Evolutionary conservation across 106 monocot genomes (phyloP).

Genomic region (Vanilla planifolia): DNA sequence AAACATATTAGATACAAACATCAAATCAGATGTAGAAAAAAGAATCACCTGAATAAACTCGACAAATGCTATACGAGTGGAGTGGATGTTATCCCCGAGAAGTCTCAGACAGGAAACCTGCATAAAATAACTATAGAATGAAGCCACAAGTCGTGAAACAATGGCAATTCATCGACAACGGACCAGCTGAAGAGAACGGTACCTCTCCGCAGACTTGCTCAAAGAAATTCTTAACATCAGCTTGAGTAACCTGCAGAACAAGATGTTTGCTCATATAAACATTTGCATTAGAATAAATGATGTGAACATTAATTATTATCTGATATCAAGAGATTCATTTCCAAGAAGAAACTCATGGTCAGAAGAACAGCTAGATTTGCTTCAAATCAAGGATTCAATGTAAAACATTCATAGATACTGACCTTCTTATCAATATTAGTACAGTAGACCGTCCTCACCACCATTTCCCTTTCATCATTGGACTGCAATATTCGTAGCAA

Average conservation of each 20-base stretch:
- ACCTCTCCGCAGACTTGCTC: slow-evolving; percentile 37
- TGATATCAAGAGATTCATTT: too few species aligned
- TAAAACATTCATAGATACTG: too few species aligned
- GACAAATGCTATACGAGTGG: slow-evolving; percentile 39
- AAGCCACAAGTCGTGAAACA: not conserved
- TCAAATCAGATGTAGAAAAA: not conserved
- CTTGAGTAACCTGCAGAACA: slow-evolving; percentile 35
- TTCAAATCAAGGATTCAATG: too few species aligned
- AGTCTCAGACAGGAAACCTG: slow-evolving; percentile 38
- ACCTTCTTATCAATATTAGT: slow-evolving; percentile 80
- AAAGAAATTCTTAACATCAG: slow-evolving; percentile 40
- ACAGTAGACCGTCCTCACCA: slow-evolving; percentile 62
- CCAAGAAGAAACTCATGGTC: too few species aligned
- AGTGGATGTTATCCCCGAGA: slow-evolving; percentile 33
- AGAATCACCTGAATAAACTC: slow-evolving; percentile 22
- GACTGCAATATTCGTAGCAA: slow-evolving; percentile 27
- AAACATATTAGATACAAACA: too few species aligned
- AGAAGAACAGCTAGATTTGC: too few species aligned
- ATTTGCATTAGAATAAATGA: too few species aligned
- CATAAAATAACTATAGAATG: not conserved
- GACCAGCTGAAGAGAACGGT: not conserved
- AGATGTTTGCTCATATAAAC: too few species aligned
- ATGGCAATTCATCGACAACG: not conserved
- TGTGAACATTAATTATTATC: too few species aligned
- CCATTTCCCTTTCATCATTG: slow-evolving; percentile 57